These are phyloP conservation scores for Dillenia turbinata DNA, from an alignment of 164 flowering plant genomes.

Conservation along the genomic window DNA sequence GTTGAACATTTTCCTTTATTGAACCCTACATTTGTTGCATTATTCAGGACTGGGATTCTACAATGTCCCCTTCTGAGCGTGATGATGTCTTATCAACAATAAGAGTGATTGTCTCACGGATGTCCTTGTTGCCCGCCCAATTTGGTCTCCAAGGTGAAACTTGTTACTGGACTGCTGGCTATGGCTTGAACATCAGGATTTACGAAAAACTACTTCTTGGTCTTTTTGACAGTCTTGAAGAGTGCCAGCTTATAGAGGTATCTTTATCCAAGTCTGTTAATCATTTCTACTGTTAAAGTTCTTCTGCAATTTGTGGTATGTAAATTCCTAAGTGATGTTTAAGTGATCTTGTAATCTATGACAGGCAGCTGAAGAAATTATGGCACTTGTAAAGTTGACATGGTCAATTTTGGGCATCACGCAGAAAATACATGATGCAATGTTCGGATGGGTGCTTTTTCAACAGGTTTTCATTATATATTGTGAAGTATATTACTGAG, in stretches of 20 bases:
- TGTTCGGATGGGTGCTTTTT: constrained; percentile 79
- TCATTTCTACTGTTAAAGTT: neutral
- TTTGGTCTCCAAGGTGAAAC: constrained; percentile 55
- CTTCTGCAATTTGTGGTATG: neutral
- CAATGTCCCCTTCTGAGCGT: constrained; percentile 42
- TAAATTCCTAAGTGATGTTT: neutral
- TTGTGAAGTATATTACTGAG: neutral
- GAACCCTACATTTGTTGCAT: constrained; percentile 1
- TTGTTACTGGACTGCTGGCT: constrained; percentile 53
- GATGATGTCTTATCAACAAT: constrained; percentile 44
- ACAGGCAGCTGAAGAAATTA: constrained; percentile 63
- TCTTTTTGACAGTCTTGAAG: constrained; percentile 76
- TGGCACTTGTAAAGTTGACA: constrained; percentile 47
- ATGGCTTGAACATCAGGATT: constrained; percentile 67
- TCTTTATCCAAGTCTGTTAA: neutral
- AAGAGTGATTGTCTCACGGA: constrained; percentile 31
- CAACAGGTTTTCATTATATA: constrained; percentile 49
- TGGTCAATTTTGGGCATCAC: constrained; percentile 83
- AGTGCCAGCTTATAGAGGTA: constrained; percentile 67
- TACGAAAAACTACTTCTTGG: constrained; percentile 65
- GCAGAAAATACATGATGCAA: constrained; percentile 49
- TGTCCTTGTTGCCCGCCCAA: constrained; percentile 42
- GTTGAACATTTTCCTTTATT: too few relatives aligned
- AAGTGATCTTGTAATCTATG: constrained; percentile 9
- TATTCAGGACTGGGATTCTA: constrained; percentile 56